Evolutionary conservation across 495 filamentous ascomycete genomes (phyloP).

Genomic region (Trichoderma gamsii): DNA sequence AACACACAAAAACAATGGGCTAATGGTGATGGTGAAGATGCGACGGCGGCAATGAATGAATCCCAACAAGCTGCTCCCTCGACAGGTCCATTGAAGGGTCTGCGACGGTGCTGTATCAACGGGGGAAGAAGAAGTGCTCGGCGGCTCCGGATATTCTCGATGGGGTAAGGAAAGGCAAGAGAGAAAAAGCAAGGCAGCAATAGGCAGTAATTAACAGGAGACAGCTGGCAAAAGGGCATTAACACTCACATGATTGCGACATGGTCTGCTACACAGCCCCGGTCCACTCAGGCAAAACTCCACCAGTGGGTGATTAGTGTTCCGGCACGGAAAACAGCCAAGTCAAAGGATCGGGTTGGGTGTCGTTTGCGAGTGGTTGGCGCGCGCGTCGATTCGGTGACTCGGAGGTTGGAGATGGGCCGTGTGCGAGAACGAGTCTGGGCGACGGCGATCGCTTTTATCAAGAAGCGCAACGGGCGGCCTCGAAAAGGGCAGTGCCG

Average conservation of each 20-base stretch:
- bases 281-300: background rate
- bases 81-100: background rate
- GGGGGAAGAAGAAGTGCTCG: background rate
- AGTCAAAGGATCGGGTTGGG: background rate
- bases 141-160: background rate
- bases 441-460: background rate
- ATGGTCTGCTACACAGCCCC: background rate
- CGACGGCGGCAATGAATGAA: background rate
- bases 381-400: conserved; percentile 4
- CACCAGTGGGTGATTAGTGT: conserved; percentile 5
- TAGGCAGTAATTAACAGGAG: background rate
- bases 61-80: background rate
- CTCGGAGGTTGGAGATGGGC: background rate
- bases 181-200: background rate
- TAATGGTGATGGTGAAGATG: background rate
- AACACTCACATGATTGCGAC: conserved; percentile 1
- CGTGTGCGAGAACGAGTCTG: background rate
- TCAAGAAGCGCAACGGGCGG: background rate
- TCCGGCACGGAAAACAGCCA: background rate
- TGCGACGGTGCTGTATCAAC: background rate
- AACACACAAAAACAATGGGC: background rate
- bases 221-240: background rate
- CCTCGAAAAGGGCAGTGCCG: background rate
- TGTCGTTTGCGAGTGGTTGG: background rate
- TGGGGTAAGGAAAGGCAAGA: background rate